Evolutionary conservation across 139 green algal genomes (phyloP).

Genomic region (Trebouxia sp.): DNA sequence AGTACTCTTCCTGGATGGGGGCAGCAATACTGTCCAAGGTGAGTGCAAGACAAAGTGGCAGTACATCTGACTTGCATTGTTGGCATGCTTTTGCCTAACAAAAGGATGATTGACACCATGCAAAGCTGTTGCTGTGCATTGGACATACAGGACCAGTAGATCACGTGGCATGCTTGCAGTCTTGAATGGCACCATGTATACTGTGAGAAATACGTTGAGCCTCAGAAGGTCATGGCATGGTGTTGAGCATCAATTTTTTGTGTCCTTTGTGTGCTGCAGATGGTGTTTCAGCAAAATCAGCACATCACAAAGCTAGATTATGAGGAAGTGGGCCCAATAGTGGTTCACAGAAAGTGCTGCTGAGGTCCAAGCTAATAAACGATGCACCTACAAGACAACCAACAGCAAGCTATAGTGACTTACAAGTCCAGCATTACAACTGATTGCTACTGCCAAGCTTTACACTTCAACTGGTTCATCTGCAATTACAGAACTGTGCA

Average conservation of each 20-base stretch:
- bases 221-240: too few species aligned
- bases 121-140: neutral
- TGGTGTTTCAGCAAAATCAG: slow-evolving; percentile 73
- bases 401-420: neutral
- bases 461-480: too few species aligned
- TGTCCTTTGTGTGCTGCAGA: slow-evolving; percentile 30
- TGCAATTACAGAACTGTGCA: too few species aligned
- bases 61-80: too few species aligned
- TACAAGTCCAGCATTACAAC: neutral
- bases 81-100: neutral
- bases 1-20: slow-evolving; percentile 78
- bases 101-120: neutral
- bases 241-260: too few species aligned
- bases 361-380: neutral
- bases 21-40: slow-evolving; percentile 86
- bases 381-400: too few species aligned
- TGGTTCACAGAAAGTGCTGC: slow-evolving; percentile 74
- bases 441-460: neutral
- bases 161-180: too few species aligned
- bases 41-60: neutral
- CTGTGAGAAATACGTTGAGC: too few species aligned
- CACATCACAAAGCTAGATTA: slow-evolving; percentile 86
- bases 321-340: slow-evolving; percentile 75
- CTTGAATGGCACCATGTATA: too few species aligned
- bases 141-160: too few species aligned